Evolutionary conservation across 306 rosid genomes (phyloP), one percentile per base, ranked within the genome.

Genomic region (Neltuma alba): DNA sequence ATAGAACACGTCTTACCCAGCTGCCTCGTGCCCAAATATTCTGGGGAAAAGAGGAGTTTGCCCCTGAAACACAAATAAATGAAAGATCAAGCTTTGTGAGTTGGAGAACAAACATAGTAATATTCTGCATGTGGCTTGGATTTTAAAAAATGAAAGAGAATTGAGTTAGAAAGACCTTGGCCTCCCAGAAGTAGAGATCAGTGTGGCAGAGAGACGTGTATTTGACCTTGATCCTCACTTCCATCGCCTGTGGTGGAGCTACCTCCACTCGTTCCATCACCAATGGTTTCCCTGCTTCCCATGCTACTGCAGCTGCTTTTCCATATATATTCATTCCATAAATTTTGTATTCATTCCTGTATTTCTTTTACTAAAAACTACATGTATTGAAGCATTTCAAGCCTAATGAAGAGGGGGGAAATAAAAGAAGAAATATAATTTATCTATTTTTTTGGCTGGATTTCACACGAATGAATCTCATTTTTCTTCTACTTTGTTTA

Each of bases 151-250:
- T 9, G 62, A 4, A 25, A 25, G 16, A 25, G 5, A 18, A 48
- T 5, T 37, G 41, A 23, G 10, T 9, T 57, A 57, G 7, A 62
- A 10, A 54, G 21, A 86, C 89, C 87, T 83, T 86, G 78, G 89
- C 86, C 40, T 86, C 87, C 89, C 89, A 86, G 86, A 80, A 86
- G 83, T 50, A 76, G 71, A 86, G 66, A 86, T 83, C 89, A 54
- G 86, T 86, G 14, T 76, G 89, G 65, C 89, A 86, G 75, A 86
- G 89, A 28, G 87, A 75, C 41, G 84, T 75, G 34, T 67, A 75
- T 42, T 75, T 75, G 27, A 81, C 71, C 31, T 81, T 81, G 57
- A 81, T 75, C 61, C 84, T 75, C 72, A 81, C 84, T 58, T 81
- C 84, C 80, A 57, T 75, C 36, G 72, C 64, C 80, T 75, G 76